Conservation (phyloP, 805 yeast genomes). For the Myxozyma monticola region DNA sequence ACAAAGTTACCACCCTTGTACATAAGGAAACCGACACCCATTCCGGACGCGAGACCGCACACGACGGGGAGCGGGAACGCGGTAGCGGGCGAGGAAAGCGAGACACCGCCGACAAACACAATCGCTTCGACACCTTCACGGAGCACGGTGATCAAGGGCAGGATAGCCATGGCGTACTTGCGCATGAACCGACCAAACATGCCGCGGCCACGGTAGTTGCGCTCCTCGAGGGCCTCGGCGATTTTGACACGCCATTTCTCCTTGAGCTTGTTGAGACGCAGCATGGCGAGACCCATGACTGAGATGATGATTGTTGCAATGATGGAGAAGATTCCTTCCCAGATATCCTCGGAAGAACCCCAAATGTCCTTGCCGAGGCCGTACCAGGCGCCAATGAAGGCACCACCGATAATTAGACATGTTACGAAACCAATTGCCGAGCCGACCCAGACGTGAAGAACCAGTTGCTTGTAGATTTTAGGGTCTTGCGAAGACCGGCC, state of each 20-base stretch:
- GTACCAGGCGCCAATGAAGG: slow-evolving; percentile 92
- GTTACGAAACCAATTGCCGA: slow-evolving; percentile 67
- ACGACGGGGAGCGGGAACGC: slow-evolving; percentile 94
- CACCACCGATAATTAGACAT: slow-evolving; percentile 85
- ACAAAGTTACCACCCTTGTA: slow-evolving; percentile 80
- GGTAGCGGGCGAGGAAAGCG: slow-evolving; percentile 61
- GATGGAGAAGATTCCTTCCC: slow-evolving; percentile 95
- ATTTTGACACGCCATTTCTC: slow-evolving; percentile 96
- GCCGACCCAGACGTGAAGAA: slow-evolving; percentile 88
- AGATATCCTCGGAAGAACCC: slow-evolving; percentile 82
- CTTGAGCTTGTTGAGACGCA: slow-evolving; percentile 93
- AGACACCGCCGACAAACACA: slow-evolving; percentile 95
- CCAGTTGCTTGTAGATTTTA: slow-evolving; percentile 58
- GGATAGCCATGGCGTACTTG: slow-evolving; percentile 83
- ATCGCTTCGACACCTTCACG: slow-evolving; percentile 98
- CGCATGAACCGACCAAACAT: slow-evolving; percentile 53
- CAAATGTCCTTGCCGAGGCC: slow-evolving; percentile 78
- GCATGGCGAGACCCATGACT: slow-evolving; percentile 94
- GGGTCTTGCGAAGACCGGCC: slow-evolving; percentile 46
- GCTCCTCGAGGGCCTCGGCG: slow-evolving; percentile 67
- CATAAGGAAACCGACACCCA: slow-evolving; percentile 63
- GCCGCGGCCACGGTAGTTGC: slow-evolving; percentile 32
- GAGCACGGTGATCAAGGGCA: slow-evolving; percentile 86
- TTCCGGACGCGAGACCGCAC: slow-evolving; percentile 80
- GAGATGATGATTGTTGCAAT: slow-evolving; percentile 89